phyloP scores from a whole-genome alignment of 208 protist species.

The Acanthamoeba culbertsoni region DNA sequence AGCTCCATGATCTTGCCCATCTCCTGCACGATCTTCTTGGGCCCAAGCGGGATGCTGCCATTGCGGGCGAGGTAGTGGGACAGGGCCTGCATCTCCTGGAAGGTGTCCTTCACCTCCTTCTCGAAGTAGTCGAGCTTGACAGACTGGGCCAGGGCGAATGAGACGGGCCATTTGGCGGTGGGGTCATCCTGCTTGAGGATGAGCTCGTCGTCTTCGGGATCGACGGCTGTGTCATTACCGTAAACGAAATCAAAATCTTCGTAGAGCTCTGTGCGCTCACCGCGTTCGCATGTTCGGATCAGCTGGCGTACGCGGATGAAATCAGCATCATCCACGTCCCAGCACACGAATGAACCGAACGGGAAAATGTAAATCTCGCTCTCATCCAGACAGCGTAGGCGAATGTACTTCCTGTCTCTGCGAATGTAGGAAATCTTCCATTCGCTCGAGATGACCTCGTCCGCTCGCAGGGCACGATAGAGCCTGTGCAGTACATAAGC shows the following conservation, averaged over 20 bases:
- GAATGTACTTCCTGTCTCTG: conserved; percentile 2
- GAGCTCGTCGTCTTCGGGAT: conserved; percentile 25
- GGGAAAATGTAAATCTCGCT: conserved; percentile 45
- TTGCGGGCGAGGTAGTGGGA: conserved; percentile 25
- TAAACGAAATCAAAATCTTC: background rate
- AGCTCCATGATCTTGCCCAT: conserved; percentile 45
- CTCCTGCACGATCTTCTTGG: conserved; percentile 31
- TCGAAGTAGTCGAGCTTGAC: conserved; percentile 31
- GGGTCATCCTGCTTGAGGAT: background rate
- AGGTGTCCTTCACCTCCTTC: conserved; percentile 22
- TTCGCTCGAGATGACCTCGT: background rate
- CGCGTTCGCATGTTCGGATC: background rate
- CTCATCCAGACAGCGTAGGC: background rate
- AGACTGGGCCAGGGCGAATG: background rate
- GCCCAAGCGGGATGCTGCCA: conserved; percentile 12
- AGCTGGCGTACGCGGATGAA: conserved; percentile 4
- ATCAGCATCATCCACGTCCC: conserved; percentile 24
- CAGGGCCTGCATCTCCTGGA: conserved; percentile 7
- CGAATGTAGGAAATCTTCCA: conserved; percentile 38
- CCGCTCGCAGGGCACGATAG: background rate
- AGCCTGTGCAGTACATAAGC: background rate
- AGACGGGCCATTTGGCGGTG: conserved; percentile 3
- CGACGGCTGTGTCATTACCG: background rate
- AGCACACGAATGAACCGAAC: conserved; percentile 12
- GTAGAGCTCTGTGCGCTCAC: conserved; percentile 13